Percentiles rank a stretch among this genome's conserved stretches.
Evolutionary conservation across 208 protist genomes (phyloP).

Genomic region (Blechomonas ayalai): DNA sequence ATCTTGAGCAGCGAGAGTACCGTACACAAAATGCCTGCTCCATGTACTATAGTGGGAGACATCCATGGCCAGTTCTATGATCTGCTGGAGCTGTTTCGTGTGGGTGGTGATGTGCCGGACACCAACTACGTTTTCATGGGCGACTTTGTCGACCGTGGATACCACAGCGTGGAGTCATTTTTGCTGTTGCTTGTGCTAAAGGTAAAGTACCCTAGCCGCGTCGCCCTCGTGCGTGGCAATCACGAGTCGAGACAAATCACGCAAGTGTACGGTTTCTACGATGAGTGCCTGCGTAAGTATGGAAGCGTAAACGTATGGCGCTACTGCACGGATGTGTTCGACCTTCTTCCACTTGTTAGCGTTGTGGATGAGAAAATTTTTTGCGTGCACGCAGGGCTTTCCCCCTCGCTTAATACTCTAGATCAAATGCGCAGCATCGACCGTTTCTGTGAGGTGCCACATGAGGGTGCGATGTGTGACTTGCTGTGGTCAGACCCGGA

Average conservation of each 20-base stretch:
- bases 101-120: conserved; percentile 94
- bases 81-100: conserved; percentile 95
- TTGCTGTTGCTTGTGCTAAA: conserved; percentile 97
- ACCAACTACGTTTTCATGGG: conserved; percentile 98
- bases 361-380: conserved; percentile 98
- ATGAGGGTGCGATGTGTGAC: conserved; percentile 99
- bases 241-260: conserved; percentile 96
- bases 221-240: conserved; percentile 95
- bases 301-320: conserved; percentile 99
- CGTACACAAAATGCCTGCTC: conserved; percentile 85
- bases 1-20: conserved; percentile 88
- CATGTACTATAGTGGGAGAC: conserved; percentile 92
- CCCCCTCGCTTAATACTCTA: conserved; percentile 96
- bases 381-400: conserved; percentile 99
- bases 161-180: conserved; percentile 98
- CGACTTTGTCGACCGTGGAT: conserved; percentile 98
- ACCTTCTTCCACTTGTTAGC: conserved; percentile 97
- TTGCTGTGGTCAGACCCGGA: conserved; percentile 98
- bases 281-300: conserved; percentile 99
- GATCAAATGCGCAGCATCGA: conserved; percentile 95
- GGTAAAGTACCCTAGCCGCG: conserved; percentile 93
- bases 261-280: conserved; percentile 99
- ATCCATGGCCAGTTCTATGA: conserved; percentile 97
- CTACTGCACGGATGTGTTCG: conserved; percentile 99
- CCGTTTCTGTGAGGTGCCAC: conserved; percentile 96